phyloP scores from a whole-genome alignment of 73 alveolate genomes.

The Blepharisma japonicum region DNA sequence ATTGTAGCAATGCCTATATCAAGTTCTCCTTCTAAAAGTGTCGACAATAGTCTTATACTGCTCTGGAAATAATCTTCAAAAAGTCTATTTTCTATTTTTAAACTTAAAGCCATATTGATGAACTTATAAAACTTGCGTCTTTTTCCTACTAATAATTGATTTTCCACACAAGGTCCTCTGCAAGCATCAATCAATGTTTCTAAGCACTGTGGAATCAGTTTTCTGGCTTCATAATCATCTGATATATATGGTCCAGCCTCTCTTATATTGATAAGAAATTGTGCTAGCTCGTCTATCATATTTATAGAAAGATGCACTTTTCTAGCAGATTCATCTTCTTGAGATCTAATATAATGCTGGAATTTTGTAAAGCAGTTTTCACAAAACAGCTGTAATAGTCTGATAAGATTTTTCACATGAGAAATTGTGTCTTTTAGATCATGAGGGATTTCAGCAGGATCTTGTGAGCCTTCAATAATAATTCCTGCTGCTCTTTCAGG shows the following conservation, averaged over 20 bases:
- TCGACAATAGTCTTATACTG: background rate
- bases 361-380: constrained; percentile 22
- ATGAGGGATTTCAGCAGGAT: too few relatives aligned
- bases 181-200: constrained; percentile 36
- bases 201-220: constrained; percentile 31
- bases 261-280: constrained; percentile 15
- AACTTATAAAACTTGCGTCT: constrained; percentile 42
- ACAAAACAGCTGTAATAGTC: background rate
- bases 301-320: background rate
- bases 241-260: constrained; percentile 1
- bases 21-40: constrained; percentile 10
- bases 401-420: background rate
- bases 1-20: background rate
- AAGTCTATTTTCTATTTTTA: background rate
- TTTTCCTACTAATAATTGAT: constrained; percentile 31
- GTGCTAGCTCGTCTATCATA: constrained; percentile 3
- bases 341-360: constrained; percentile 22
- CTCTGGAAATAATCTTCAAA: background rate
- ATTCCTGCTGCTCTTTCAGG: constrained; percentile 19
- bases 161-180: constrained; percentile 45
- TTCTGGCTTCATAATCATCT: background rate
- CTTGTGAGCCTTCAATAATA: too few relatives aligned
- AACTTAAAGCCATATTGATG: constrained; percentile 11
- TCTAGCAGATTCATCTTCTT: background rate
- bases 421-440: background rate